Base-by-base conservation (phyloP, 352 stramenopile species). In the Phytophthora fragariaefolia region DNA sequence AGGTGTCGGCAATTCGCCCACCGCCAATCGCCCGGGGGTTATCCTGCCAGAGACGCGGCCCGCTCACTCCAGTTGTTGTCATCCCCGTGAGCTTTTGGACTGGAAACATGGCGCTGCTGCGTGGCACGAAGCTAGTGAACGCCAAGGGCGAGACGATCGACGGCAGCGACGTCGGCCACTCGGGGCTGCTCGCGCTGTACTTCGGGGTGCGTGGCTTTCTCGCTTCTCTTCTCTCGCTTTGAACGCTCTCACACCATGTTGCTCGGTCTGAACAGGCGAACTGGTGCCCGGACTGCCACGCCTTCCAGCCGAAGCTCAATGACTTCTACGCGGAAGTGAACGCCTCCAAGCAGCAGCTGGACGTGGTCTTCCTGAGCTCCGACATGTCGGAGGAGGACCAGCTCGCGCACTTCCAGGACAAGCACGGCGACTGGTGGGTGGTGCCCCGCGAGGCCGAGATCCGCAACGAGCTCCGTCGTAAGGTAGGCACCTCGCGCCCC, bases 251-350 rank as follows among this genome's bases (percentile, higher is more conserved):
- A 51, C 30, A 34, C 43, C 17, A 46, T n/a, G 24, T 26, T 72
- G 23, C 43, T 56, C 28, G 18, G 6, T 57, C 40, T 77, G 66
- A 71, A 62, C 32, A 93, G 83, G 86, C 86, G 20, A 82, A 91
- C 52, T 93, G 86, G 86, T 94, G 86, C 53, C 84, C 84, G 3
- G 76, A 92, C 69, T 94, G 86, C 75, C 83, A 82, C 47, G 69
- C 67, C 17, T 92, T 94, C 73, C 82, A 90, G 55, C 86, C 84
- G 13, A 69, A 71, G 58, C 70, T 94, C 23, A 92, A 92, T 55
- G 60, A 73, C 13, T 92, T 89, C 51, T 91, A 91, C 69, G 60
- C 69, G 32, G 38, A 88, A 13, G 79, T 72, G 59, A 92, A 91
- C 56, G 74, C 60, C 8, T 43, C 81, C 2, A 69, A 26, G 13